Conservation (phyloP, 306 rosid genomes). For the Clitoria ternatea region DNA sequence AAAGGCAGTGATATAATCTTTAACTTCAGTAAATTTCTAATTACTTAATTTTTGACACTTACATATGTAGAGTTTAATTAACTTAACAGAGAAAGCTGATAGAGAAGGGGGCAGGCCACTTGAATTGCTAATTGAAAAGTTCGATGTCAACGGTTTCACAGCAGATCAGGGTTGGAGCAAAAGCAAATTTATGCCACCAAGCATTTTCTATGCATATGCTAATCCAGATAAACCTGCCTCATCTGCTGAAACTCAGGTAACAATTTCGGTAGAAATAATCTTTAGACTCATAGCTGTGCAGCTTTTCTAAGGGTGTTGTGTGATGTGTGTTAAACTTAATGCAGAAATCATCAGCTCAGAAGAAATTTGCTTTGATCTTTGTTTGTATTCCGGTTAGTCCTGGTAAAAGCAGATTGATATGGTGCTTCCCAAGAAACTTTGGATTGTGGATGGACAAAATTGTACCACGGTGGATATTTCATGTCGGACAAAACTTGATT, state of each 20-base stretch:
- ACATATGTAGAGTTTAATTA: slow-evolving; percentile 7
- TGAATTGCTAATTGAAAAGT: slow-evolving; percentile 44
- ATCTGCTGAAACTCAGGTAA: slow-evolving; percentile 56
- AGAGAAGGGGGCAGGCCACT: slow-evolving; percentile 97
- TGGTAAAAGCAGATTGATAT: slow-evolving; percentile 87
- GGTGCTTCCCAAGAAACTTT: slow-evolving; percentile 87
- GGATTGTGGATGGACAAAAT: slow-evolving; percentile 64
- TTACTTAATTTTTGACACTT: slow-evolving; percentile 17
- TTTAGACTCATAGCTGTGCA: not conserved
- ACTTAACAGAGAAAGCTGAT: slow-evolving; percentile 59
- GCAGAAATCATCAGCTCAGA: slow-evolving; percentile 49
- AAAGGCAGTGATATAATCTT: slow-evolving; percentile 47
- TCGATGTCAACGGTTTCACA: slow-evolving; percentile 60
- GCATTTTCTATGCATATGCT: slow-evolving; percentile 51
- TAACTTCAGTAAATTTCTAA: not conserved
- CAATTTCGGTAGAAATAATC: not conserved
- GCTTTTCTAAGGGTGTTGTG: not conserved
- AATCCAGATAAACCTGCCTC: slow-evolving; percentile 38
- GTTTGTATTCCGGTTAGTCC: slow-evolving; percentile 87
- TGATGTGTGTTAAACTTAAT: slow-evolving; percentile 7
- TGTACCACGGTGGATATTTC: slow-evolving; percentile 89
- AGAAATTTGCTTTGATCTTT: slow-evolving; percentile 46
- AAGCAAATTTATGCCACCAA: slow-evolving; percentile 63
- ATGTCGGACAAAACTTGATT: slow-evolving; percentile 73
- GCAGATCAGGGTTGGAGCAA: slow-evolving; percentile 50